Conservation (phyloP, 192 early-diverging fungal genomes). For the Coemansia sp. region DNA sequence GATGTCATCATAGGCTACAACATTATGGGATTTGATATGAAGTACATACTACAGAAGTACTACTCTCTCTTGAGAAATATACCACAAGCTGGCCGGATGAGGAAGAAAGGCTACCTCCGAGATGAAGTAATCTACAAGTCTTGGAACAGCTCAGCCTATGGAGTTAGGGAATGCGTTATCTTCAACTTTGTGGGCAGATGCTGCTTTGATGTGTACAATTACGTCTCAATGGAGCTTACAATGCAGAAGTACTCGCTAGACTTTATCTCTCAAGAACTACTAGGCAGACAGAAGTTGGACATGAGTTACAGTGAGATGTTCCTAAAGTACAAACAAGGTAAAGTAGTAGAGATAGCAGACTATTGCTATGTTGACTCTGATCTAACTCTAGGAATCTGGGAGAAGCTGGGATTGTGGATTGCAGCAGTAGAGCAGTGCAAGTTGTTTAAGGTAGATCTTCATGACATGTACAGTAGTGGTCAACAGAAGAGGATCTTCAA, state of each 20-base stretch:
- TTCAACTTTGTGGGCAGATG: slow-evolving; percentile 17
- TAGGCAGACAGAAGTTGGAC: slow-evolving; percentile 16
- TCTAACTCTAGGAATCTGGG: slow-evolving; percentile 14
- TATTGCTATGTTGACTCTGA: slow-evolving; percentile 24
- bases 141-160: slow-evolving; percentile 24
- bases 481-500: slow-evolving; percentile 31
- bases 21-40: slow-evolving; percentile 23
- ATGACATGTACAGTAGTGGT: slow-evolving; percentile 27
- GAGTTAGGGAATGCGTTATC: slow-evolving; percentile 11
- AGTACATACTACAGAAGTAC: slow-evolving; percentile 20
- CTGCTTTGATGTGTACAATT: slow-evolving; percentile 21
- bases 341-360: slow-evolving; percentile 20
- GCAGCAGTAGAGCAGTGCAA: slow-evolving; percentile 10
- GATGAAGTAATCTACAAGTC: slow-evolving; percentile 17
- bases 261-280: slow-evolving; percentile 14
- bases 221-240: slow-evolving; percentile 11
- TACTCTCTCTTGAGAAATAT: slow-evolving; percentile 19
- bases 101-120: not conserved
- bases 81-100: slow-evolving; percentile 11
- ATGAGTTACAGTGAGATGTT: slow-evolving; percentile 23
- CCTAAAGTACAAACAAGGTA: slow-evolving; percentile 13
- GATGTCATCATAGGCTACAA: slow-evolving; percentile 18
- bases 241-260: slow-evolving; percentile 29
- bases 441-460: slow-evolving; percentile 10
- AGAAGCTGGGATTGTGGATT: slow-evolving; percentile 11